Evolutionary conservation across 441 rosid genomes (phyloP), one percentile per base, ranked within the genome.

Genomic region (Jatropha podagrica): DNA sequence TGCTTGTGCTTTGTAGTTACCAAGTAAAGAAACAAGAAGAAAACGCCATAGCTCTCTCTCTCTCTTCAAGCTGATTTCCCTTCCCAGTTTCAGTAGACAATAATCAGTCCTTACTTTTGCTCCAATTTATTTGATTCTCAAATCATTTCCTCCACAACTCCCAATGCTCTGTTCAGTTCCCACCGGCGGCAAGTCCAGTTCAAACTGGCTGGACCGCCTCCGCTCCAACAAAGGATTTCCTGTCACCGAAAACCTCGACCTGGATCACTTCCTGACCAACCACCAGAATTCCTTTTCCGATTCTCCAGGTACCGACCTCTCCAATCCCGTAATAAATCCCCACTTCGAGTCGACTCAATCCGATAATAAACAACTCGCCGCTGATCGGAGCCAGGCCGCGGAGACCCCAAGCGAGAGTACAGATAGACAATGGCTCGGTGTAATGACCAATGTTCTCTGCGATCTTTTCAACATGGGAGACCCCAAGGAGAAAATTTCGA

Each of bases 131-230:
- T 38, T 56, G 17, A 40, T 8, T 17, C 6, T 26, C 65, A 20
- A 70, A 23, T 49, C 56, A 13, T 46, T 23, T 48, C 5, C 26
- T 62, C 46, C 17, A 37, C 12, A 68, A 65, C 72, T 1, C 18
- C 63, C 81, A 79, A 93, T 93, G 98, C 83, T 88, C 65, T 91
- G 87, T 84, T 87, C 98, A 64, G 64, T 85, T 69, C 69, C 86
- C 40, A 73, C 86, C 82, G 85, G 74, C 82, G 85, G 74, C 70
- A 86, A 84, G 86, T 84, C 93, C 78, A 77, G 81, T 59, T 86
- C 94, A 17, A 87, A 81, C 80, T 95, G 98, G 97, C 88, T 95
- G 66, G 91, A 89, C 79, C 96, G 98, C 15, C 93, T 95, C 72
- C 91, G 98, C 37, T 81, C 94, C 60, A 86, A 71, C 85, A 91